Evolutionary conservation across 306 rosid species (phyloP), one percentile per base, ranked within the genome.

Genomic region (Quercus ilex): DNA sequence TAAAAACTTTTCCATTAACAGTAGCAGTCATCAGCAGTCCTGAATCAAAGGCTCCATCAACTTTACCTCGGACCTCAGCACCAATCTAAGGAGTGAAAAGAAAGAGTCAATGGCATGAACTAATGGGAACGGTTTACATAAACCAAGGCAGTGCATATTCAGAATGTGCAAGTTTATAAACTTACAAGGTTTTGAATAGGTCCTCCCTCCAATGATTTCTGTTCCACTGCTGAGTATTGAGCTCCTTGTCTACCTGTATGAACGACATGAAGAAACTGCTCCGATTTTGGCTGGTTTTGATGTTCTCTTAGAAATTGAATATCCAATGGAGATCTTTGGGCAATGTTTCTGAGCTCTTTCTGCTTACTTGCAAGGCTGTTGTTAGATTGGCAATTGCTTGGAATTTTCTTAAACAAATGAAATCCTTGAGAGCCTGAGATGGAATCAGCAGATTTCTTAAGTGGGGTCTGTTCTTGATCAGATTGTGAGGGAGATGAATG

Each of bases 41-140:
- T 0, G 98, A 94, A 83, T 94, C 98, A 25, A 94, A 92, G 59
- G 90, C 90, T 56, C 94, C 98, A 46, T 94, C 98, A 25, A 94
- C 89, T 89, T 89, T 94, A 14, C 98, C 98, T 9, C 83, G 83
- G 49, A 94, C 98, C 79, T 94, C 98, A 6, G 96, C 88, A 13
- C 98, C 98, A 26, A 94, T 85, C 98, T 94, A 83, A 70, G 83
- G 78, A 78, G 64, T 80, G 81, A 53, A 80, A 72, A 46, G 4
- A 26, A 71, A 41, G 55, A 74, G 68, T 59, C 28, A 76, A 64
- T 15, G 53, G 55, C 79, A 19, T 31, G 51, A 5, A 75, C 58
- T 31, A 55, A 67, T 17, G 53, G 4, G 49, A 21, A 65, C 1
- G 3, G 46, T 18, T 51, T 18, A 20, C 11, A 28, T 49, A n/a